These are phyloP conservation scores for Solanum verrucosum DNA, from an alignment of 257 asterid genomes.

Conservation along the genomic window DNA sequence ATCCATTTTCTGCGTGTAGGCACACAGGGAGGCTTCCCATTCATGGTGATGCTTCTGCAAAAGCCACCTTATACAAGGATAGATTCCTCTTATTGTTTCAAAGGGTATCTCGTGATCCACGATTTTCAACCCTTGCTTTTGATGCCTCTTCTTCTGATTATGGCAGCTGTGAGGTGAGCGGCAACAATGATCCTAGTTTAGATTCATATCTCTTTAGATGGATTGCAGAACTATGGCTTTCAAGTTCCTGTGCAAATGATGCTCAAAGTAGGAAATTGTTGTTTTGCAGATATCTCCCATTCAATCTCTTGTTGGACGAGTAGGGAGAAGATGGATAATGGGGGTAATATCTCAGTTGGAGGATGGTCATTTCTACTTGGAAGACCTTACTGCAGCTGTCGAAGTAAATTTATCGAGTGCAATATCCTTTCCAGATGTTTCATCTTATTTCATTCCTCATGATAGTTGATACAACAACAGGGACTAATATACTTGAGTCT, in stretches of 20 bases:
- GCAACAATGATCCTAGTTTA: not conserved
- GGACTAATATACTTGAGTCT: not conserved
- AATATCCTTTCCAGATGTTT: constrained; percentile 59
- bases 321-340: constrained; percentile 86
- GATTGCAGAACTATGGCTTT: not conserved
- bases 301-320: constrained; percentile 86
- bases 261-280: not conserved
- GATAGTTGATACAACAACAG: not conserved
- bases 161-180: constrained; percentile 80
- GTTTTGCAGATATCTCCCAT: constrained; percentile 66
- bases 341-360: constrained; percentile 96
- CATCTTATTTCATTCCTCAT: not conserved
- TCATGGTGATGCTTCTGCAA: constrained; percentile 91
- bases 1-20: constrained; percentile 24
- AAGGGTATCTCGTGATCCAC: constrained; percentile 81
- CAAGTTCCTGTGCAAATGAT: not conserved
- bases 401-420: constrained; percentile 86
- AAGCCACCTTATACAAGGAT: constrained; percentile 69
- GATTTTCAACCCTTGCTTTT: constrained; percentile 69
- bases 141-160: constrained; percentile 52
- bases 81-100: constrained; percentile 75
- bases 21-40: constrained; percentile 56
- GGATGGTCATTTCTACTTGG: constrained; percentile 98
- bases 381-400: constrained; percentile 89
- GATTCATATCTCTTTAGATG: not conserved